Conservation (phyloP, 2,329 filamentous ascomycete species). For the Oidium heveae region DNA sequence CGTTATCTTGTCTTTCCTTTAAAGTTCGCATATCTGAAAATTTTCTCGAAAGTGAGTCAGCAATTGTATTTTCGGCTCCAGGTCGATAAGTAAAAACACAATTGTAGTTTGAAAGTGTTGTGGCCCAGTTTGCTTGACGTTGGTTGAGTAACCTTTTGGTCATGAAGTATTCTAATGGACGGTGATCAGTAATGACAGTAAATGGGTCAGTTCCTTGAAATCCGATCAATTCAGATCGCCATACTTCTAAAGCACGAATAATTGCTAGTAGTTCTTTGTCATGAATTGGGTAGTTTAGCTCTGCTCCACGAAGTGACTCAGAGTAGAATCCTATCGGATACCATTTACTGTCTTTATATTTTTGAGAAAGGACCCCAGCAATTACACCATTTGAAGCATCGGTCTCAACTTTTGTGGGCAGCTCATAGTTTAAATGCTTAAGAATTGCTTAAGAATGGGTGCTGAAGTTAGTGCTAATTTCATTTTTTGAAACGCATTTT, state of each 20-base stretch:
- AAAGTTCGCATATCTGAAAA: too few relatives aligned
- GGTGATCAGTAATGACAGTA: neutral
- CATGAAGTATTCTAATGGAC: neutral
- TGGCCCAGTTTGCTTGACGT: neutral
- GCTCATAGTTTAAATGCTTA: neutral
- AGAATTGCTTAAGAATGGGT: too few relatives aligned
- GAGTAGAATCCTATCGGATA: neutral
- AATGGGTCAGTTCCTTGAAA: neutral
- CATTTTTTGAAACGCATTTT: too few relatives aligned
- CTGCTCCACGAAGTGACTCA: neutral
- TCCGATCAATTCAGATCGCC: neutral
- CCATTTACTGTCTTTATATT: neutral
- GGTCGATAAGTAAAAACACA: neutral
- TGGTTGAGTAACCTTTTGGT: neutral
- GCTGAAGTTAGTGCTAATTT: too few relatives aligned
- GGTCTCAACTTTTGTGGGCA: neutral
- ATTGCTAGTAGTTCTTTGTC: neutral
- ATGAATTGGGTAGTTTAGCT: neutral
- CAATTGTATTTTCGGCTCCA: neutral
- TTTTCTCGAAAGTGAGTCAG: too few relatives aligned
- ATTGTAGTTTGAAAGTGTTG: neutral
- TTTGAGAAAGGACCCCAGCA: neutral
- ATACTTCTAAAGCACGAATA: neutral
- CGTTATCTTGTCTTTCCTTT: too few relatives aligned
- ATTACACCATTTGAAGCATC: neutral